Evolutionary conservation across 768 basidiomycete species (phyloP).

Genomic region (Polyporus arcularius): DNA sequence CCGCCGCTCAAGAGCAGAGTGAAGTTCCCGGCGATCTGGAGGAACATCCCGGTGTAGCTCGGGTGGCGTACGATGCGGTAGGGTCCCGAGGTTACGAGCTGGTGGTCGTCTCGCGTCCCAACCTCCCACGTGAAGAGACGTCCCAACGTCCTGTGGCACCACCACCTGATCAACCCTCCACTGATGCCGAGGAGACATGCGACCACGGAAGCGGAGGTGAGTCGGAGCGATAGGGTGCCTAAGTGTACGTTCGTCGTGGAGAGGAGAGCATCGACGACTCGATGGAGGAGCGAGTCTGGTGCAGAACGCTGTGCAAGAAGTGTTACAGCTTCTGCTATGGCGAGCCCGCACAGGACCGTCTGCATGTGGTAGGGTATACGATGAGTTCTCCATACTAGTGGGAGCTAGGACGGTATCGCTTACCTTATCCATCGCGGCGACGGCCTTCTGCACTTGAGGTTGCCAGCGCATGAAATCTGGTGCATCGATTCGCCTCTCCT

Average conservation of each 20-base stretch:
- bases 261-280: not conserved
- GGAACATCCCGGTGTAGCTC: conserved; percentile 13
- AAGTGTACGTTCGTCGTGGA: not conserved
- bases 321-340: not conserved
- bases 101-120: conserved; percentile 12
- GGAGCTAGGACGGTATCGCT: not conserved
- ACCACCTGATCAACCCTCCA: conserved; percentile 1
- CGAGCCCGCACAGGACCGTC: not conserved
- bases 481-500: not conserved
- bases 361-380: not conserved
- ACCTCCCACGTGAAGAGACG: conserved; percentile 21
- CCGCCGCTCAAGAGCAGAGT: not conserved
- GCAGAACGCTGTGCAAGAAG: not conserved
- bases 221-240: not conserved
- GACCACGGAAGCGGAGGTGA: not conserved
- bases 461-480: not conserved
- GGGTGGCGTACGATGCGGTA: conserved; percentile 27
- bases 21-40: not conserved
- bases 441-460: not conserved
- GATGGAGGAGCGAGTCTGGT: not conserved
- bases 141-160: conserved; percentile 20
- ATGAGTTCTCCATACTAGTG: not conserved
- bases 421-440: not conserved
- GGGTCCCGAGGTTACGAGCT: conserved; percentile 23
- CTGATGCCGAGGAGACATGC: not conserved